phyloP scores from a whole-genome alignment of 2,329 filamentous ascomycete genomes.

The Diaporthe ilicicola region DNA sequence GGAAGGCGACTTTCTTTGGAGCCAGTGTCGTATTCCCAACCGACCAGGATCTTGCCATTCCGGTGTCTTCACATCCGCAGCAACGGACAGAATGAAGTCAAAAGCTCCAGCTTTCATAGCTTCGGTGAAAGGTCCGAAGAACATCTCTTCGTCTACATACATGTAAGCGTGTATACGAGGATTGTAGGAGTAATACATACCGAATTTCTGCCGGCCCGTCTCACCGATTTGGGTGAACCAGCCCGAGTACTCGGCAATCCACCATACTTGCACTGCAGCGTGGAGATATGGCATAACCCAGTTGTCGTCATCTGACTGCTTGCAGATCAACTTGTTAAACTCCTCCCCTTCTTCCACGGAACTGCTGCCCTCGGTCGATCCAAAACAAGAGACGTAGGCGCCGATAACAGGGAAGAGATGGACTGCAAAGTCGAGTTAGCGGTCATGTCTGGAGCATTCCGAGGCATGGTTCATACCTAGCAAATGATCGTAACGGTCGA shows the following conservation, averaged over 20 bases:
- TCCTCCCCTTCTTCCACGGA: constrained; percentile 74
- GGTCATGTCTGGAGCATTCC: neutral
- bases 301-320: constrained; percentile 69
- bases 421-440: constrained; percentile 52
- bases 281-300: constrained; percentile 82
- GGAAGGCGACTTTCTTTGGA: constrained; percentile 81
- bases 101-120: constrained; percentile 89
- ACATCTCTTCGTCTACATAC: constrained; percentile 69
- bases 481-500: constrained; percentile 79
- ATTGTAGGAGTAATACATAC: constrained; percentile 41
- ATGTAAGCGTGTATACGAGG: neutral
- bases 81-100: constrained; percentile 87
- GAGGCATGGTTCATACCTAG: constrained; percentile 49
- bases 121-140: constrained; percentile 77
- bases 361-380: constrained; percentile 76
- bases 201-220: constrained; percentile 51
- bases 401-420: constrained; percentile 86
- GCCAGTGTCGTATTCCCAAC: constrained; percentile 80
- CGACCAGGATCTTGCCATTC: constrained; percentile 91
- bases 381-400: constrained; percentile 79
- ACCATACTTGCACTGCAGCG: constrained; percentile 82
- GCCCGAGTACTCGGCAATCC: constrained; percentile 92
- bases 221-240: constrained; percentile 82
- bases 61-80: constrained; percentile 79
- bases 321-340: constrained; percentile 74